These are phyloP conservation scores for Aechmea fasciata DNA, from an alignment of 176 grass and related monocot species.

Conservation along the genomic window DNA sequence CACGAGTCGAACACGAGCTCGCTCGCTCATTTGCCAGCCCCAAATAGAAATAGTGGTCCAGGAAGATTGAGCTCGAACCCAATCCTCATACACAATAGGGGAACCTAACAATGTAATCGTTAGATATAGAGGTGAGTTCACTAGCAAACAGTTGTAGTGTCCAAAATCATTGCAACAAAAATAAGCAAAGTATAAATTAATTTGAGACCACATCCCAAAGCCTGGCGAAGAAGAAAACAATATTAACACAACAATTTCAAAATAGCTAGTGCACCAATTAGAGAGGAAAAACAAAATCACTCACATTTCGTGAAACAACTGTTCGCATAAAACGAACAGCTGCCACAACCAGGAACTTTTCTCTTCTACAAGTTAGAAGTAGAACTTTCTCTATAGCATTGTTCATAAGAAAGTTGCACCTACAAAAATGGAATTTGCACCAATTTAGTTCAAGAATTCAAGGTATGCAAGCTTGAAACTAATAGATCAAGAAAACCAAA, in stretches of 20 bases:
- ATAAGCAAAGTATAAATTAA: neutral
- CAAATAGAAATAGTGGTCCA: too few relatives aligned
- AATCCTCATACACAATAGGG: too few relatives aligned
- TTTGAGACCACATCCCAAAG: neutral
- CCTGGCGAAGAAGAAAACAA: neutral
- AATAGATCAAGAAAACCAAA: constrained; percentile 13
- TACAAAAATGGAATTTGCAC: constrained; percentile 25
- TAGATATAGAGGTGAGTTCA: too few relatives aligned
- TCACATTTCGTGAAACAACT: constrained; percentile 67
- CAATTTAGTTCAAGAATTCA: constrained; percentile 10
- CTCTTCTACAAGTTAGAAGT: constrained; percentile 55
- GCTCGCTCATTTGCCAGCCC: too few relatives aligned
- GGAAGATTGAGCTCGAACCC: too few relatives aligned
- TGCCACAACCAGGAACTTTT: constrained; percentile 62
- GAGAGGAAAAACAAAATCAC: constrained; percentile 13
- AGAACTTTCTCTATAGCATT: constrained; percentile 79
- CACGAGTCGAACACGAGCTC: too few relatives aligned
- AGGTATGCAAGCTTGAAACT: neutral
- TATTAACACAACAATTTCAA: neutral
- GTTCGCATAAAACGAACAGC: constrained; percentile 67
- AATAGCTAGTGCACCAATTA: neutral
- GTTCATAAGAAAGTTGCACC: constrained; percentile 45
- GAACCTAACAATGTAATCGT: too few relatives aligned
- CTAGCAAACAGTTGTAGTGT: too few relatives aligned
- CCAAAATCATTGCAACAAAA: too few relatives aligned